phyloP scores from a whole-genome alignment of 2,329 filamentous ascomycete species.

The Alternaria ventricosa region DNA sequence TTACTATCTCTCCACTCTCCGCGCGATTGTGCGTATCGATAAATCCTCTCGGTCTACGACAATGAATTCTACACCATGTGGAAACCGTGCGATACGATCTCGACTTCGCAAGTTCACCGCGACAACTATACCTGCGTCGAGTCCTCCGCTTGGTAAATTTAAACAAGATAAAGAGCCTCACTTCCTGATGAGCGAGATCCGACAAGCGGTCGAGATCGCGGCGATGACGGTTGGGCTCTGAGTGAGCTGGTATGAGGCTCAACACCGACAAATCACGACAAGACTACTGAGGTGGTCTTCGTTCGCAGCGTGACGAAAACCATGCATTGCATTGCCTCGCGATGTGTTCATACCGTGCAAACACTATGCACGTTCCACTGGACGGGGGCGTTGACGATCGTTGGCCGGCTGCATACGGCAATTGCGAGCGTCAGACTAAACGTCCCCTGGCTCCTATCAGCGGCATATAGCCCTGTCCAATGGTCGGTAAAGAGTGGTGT shows the following conservation, averaged over 20 bases:
- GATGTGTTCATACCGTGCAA: not conserved
- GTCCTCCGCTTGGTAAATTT: not conserved
- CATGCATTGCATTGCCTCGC: not conserved
- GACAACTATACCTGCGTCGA: not conserved
- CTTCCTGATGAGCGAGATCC: not conserved
- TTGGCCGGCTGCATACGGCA: not conserved
- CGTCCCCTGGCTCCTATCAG: not conserved
- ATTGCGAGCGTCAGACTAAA: not conserved
- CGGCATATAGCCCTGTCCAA: not conserved
- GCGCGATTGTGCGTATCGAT: not conserved
- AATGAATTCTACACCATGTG: not conserved
- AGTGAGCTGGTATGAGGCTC: not conserved
- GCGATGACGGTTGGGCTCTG: not conserved
- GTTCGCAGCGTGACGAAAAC: not conserved
- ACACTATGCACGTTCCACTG: not conserved
- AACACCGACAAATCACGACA: not conserved
- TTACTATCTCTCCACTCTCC: not conserved
- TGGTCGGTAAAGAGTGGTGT: not conserved
- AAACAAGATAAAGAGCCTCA: not conserved
- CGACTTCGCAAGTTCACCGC: not conserved
- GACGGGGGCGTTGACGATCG: not conserved
- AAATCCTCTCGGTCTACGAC: not conserved
- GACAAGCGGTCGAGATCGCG: not conserved
- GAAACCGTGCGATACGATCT: not conserved
- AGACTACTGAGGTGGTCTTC: not conserved